These are phyloP conservation scores for Termitomyces sp. DNA, from an alignment of 768 basidiomycete genomes.

Conservation along the genomic window DNA sequence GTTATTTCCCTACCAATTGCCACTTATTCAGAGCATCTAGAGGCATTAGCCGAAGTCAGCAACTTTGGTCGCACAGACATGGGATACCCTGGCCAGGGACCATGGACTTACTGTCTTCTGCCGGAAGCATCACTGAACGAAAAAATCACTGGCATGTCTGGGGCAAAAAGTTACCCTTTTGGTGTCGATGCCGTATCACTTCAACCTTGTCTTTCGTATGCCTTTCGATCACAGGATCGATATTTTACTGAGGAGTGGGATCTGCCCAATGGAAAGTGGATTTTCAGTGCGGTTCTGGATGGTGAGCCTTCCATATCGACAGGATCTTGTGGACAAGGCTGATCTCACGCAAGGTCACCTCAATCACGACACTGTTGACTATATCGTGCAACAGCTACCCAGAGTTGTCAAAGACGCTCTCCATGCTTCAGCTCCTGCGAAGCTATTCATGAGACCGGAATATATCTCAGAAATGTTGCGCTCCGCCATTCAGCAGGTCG, in stretches of 20 bases:
- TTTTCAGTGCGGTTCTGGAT: conserved; percentile 34
- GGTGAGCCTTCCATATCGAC: conserved; percentile 18
- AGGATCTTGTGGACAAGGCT: neutral
- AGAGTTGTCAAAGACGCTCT: conserved; percentile 8
- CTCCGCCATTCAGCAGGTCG: conserved; percentile 26
- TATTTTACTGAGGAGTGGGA: conserved; percentile 30
- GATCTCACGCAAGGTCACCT: conserved; percentile 11
- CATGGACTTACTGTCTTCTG: conserved; percentile 55
- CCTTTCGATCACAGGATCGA: conserved; percentile 31
- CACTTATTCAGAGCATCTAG: conserved; percentile 44
- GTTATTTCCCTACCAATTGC: conserved; percentile 44
- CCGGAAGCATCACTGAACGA: conserved; percentile 36
- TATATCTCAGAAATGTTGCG: conserved; percentile 8
- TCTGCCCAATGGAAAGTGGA: conserved; percentile 31
- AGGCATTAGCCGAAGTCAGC: conserved; percentile 52
- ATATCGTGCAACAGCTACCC: conserved; percentile 11
- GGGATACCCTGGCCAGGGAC: conserved; percentile 47
- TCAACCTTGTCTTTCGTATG: conserved; percentile 32
- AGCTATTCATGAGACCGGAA: neutral
- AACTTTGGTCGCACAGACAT: conserved; percentile 53
- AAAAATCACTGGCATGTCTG: conserved; percentile 38
- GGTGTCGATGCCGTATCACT: conserved; percentile 28
- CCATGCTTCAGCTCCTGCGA: neutral
- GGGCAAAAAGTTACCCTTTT: conserved; percentile 22
- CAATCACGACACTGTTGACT: conserved; percentile 15